Evolutionary conservation across 163 green algal genomes (phyloP), one percentile per base, ranked within the genome.

Genomic region (Scenedesmus sp.): DNA sequence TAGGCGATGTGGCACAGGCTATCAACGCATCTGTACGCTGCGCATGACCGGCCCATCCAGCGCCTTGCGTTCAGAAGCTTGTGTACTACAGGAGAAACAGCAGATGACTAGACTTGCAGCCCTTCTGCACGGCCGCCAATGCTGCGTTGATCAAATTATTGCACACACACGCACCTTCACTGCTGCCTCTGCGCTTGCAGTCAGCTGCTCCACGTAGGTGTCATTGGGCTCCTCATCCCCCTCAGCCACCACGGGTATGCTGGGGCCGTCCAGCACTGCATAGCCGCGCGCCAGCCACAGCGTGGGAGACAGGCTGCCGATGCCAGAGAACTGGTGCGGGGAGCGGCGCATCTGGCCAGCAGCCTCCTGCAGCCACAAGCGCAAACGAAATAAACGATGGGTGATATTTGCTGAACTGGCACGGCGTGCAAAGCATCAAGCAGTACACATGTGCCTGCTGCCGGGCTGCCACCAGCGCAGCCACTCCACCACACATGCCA

Each of bases 191-290:
- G 95, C 96, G 34, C 87, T 94, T 26, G 92, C 93, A 1, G 91
- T 95, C 2, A 99, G 95, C 96, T 99, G 98, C 95, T 99, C 94
- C 70, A 99, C 93, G 92, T 99, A 99, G 2, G 97, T 99, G 95
- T 99, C 98, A 73, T 99, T 99, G 13, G 97, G 97, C 90, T 99
- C 97, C 55, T 91, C 90, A 5, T 84, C 76, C 2, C 89, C 96
- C 90, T 99, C 97, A 2, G 96, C 98, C 77, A 99, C 96, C 67
- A 99, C 99, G 54, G 98, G 98, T 84, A 99, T 96, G 18, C 96
- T 96, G 81, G 98, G 96, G 4, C 97, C 98, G 67, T 99, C 98
- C 85, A 99, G 96, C 56, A 99, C 95, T 1, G 98, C 97, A 92
- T 99, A 99, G 2, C 97, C 96, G 9, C 94, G 82, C 2, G 97